Conservation (phyloP, 768 basidiomycete genomes). For the Suillus occidentalis region DNA sequence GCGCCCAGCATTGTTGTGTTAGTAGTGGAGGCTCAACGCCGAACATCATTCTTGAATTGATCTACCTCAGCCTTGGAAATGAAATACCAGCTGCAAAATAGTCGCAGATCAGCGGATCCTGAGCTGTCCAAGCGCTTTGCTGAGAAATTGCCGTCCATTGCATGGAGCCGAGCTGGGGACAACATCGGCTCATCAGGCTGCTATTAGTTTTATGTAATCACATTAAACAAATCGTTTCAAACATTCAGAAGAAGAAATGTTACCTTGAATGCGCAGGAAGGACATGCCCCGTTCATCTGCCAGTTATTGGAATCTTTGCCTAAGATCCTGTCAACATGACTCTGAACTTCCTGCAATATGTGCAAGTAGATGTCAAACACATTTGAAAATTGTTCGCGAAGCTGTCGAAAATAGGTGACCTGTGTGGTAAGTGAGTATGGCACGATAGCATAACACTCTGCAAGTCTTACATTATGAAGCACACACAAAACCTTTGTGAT, state of each 20-base stretch:
- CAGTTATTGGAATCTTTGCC: not conserved
- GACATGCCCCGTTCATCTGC: not conserved
- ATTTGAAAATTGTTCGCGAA: not conserved
- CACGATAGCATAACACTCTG: not conserved
- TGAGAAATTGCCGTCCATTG: conserved; percentile 37
- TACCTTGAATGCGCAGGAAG: not conserved
- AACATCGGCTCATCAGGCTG: conserved; percentile 29
- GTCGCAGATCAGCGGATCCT: conserved; percentile 17
- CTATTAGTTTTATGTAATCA: not conserved
- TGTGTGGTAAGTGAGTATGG: not conserved
- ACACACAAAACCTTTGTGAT: not conserved
- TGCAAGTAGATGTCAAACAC: not conserved
- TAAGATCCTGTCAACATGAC: not conserved
- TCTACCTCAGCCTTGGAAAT: conserved; percentile 28
- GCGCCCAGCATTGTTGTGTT: not conserved
- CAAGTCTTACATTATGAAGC: conserved; percentile 1
- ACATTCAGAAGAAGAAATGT: too few species aligned
- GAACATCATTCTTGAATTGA: conserved; percentile 18
- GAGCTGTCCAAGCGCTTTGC: conserved; percentile 28
- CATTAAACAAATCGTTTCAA: not conserved
- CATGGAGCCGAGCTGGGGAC: conserved; percentile 21
- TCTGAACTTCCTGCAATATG: not conserved
- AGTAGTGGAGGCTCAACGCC: not conserved
- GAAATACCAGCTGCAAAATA: conserved; percentile 28
- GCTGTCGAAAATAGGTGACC: not conserved